phyloP scores from a whole-genome alignment of 192 early-diverging fungal genomes.

The Backusella sp. region DNA sequence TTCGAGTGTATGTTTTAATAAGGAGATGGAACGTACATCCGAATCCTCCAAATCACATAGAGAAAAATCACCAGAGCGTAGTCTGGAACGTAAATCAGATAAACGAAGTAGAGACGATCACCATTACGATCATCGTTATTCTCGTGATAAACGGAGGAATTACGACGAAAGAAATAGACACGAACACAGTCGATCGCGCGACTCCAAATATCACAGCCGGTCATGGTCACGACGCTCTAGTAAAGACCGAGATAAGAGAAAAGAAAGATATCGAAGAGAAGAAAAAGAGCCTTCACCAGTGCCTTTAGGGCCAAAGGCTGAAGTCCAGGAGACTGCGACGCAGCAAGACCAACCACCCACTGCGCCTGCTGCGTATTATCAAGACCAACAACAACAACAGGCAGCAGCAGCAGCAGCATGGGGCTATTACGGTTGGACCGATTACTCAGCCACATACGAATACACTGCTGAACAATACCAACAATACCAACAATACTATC shows the following conservation, averaged over 20 bases:
- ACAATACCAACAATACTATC: conserved; percentile 16
- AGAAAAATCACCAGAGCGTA: conserved; percentile 16
- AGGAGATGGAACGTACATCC: conserved; percentile 6
- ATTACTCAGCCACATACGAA: conserved; percentile 14
- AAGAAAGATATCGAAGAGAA: conserved; percentile 15
- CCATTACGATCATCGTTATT: conserved; percentile 10
- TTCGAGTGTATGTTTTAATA: conserved; percentile 1
- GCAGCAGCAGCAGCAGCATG: not conserved
- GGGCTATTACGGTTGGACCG: not conserved
- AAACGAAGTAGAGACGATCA: conserved; percentile 22
- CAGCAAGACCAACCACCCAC: conserved; percentile 6
- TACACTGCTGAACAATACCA: conserved; percentile 19
- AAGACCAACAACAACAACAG: not conserved
- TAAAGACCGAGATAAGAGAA: not conserved
- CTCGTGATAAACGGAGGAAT: conserved; percentile 17
- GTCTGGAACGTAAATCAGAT: conserved; percentile 1
- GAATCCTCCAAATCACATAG: conserved; percentile 9
- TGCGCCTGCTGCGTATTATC: conserved; percentile 23
- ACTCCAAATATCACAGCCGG: conserved; percentile 2
- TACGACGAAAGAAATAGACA: conserved; percentile 15
- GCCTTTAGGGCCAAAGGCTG: conserved; percentile 18
- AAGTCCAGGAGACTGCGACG: not conserved
- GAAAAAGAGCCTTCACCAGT: conserved; percentile 8
- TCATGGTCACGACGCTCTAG: conserved; percentile 7
- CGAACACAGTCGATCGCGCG: conserved; percentile 8